Percentiles rank a stretch among this genome's conserved stretches.
Evolutionary conservation across 768 basidiomycete genomes (phyloP).

Genomic region (Boletus pseudo-olivaceus): DNA sequence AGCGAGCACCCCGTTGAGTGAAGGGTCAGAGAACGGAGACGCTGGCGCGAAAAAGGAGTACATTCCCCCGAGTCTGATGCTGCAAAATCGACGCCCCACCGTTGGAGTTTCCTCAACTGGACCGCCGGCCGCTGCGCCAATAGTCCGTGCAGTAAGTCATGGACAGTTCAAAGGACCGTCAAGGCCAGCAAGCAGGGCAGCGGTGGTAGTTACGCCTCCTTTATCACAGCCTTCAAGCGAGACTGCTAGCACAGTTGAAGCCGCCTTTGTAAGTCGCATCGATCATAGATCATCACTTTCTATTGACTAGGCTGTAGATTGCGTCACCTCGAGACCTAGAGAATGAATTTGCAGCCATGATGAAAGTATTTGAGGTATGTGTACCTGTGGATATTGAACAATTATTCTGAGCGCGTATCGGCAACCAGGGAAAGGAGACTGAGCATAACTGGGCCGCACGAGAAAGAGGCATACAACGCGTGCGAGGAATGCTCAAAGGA

Average conservation of each 20-base stretch:
- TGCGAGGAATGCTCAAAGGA: slow-evolving; percentile 88
- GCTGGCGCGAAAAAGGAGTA: slow-evolving; percentile 48
- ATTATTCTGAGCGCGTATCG: background rate
- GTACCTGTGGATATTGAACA: background rate
- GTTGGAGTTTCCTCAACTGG: slow-evolving; percentile 27
- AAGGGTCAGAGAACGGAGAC: slow-evolving; percentile 55
- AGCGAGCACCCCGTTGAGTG: slow-evolving; percentile 46
- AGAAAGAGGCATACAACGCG: slow-evolving; percentile 70
- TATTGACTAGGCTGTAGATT: slow-evolving; percentile 46
- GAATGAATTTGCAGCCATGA: slow-evolving; percentile 77
- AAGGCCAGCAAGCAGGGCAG: slow-evolving; percentile 62
- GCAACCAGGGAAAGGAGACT: slow-evolving; percentile 84
- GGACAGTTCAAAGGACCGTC: slow-evolving; percentile 47
- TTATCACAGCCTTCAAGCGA: slow-evolving; percentile 43
- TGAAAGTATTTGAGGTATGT: slow-evolving; percentile 73
- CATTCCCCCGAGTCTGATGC: slow-evolving; percentile 69
- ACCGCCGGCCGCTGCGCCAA: slow-evolving; percentile 24
- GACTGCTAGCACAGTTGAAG: slow-evolving; percentile 44
- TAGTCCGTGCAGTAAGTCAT: slow-evolving; percentile 47
- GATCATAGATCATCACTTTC: background rate
- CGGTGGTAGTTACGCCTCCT: slow-evolving; percentile 38
- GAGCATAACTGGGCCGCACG: slow-evolving; percentile 93
- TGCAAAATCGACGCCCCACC: slow-evolving; percentile 51
- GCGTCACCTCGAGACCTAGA: slow-evolving; percentile 85
- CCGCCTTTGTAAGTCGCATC: slow-evolving; percentile 61